phyloP scores from a whole-genome alignment of 805 yeast genomes.

The Kluyveromyces nonfermentans region DNA sequence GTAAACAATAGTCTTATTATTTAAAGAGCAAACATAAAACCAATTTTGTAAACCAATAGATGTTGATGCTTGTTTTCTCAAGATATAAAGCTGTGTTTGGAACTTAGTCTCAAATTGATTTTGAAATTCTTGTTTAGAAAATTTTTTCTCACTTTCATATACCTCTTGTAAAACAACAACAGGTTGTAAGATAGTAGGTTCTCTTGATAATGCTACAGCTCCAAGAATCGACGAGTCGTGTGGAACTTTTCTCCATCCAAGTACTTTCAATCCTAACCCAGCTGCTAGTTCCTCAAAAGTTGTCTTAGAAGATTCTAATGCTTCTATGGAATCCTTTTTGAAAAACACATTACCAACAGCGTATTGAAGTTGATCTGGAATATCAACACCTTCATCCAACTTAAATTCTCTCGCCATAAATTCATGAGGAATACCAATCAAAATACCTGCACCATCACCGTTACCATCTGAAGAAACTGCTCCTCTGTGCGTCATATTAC shows the following conservation, averaged over 20 bases:
- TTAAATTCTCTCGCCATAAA: slow-evolving; percentile 80
- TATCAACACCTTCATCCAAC: slow-evolving; percentile 51
- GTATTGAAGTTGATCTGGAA: slow-evolving; percentile 79
- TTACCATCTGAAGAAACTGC: slow-evolving; percentile 95
- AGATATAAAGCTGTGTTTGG: slow-evolving; percentile 73
- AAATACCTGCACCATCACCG: slow-evolving; percentile 98
- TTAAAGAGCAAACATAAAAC: slow-evolving; percentile 92
- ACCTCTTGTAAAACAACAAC: slow-evolving; percentile 60
- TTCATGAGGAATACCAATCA: slow-evolving; percentile 85
- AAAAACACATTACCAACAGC: slow-evolving; percentile 94
- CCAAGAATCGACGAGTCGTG: slow-evolving; percentile 91
- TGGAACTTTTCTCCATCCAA: slow-evolving; percentile 94
- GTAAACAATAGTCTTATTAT: slow-evolving; percentile 84
- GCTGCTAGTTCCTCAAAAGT: slow-evolving; percentile 77
- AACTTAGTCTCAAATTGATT: slow-evolving; percentile 50
- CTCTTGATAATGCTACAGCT: slow-evolving; percentile 88
- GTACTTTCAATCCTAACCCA: slow-evolving; percentile 66
- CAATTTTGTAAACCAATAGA: slow-evolving; percentile 91
- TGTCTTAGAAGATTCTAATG: slow-evolving; percentile 56
- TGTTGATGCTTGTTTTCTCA: slow-evolving; percentile 84
- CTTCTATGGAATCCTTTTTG: slow-evolving; percentile 68
- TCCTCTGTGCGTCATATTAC: slow-evolving; percentile 99
- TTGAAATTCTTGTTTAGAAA: slow-evolving; percentile 46
- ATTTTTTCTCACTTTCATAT: slow-evolving; percentile 25
- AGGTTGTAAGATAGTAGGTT: slow-evolving; percentile 90